Percentiles rank a stretch among this genome's conserved stretches.
These are phyloP conservation scores for Rhodomyrtus psidioides DNA, from an alignment of 441 rosid species.

Conservation along the genomic window DNA sequence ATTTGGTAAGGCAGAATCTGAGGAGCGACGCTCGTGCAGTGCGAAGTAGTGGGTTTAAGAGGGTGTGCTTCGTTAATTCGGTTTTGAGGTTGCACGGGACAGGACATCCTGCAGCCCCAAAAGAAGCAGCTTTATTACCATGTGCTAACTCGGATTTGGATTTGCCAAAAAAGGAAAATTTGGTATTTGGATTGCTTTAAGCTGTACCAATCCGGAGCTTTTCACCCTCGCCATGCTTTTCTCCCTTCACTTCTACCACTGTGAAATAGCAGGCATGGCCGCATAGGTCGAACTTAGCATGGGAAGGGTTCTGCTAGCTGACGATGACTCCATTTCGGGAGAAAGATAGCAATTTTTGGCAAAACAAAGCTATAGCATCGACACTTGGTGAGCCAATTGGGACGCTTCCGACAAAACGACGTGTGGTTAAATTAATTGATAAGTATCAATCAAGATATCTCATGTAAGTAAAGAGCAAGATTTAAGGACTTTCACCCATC, in stretches of 20 bases:
- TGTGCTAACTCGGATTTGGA: not conserved
- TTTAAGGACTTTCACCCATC: no score
- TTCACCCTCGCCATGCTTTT: not conserved
- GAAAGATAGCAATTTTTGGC: not conserved
- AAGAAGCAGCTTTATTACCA: not conserved
- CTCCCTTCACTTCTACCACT: not conserved
- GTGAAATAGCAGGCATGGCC: not conserved
- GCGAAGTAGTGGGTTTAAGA: not conserved
- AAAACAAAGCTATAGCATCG: not conserved
- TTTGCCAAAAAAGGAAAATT: not conserved
- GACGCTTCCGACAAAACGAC: no score
- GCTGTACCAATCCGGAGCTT: not conserved
- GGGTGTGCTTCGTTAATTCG: not conserved
- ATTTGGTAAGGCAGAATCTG: not conserved
- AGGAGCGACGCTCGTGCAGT: not conserved
- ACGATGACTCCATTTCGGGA: not conserved
- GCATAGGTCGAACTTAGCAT: not conserved
- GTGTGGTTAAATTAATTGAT: not conserved
- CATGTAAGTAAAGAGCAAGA: not conserved
- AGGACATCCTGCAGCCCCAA: not conserved
- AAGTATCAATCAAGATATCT: not conserved
- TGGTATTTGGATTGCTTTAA: not conserved
- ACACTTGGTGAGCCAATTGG: not conserved
- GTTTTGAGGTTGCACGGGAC: not conserved
- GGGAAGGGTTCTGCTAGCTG: not conserved